phyloP scores from a whole-genome alignment of 1,284 basidiomycete species.

The Apiotrichum mycotoxinovorans region DNA sequence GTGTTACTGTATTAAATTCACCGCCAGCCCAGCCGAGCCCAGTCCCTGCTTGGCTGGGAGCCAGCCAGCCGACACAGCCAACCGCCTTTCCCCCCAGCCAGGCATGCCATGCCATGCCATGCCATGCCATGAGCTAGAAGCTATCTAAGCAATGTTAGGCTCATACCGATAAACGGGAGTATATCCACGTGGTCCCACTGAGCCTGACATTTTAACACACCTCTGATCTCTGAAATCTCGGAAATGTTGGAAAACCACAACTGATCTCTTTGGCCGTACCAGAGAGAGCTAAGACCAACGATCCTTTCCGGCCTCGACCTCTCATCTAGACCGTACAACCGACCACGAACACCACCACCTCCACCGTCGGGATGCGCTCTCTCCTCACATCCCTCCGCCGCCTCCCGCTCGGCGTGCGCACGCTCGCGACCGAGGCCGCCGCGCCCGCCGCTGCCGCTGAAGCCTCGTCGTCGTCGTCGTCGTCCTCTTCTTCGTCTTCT shows the following conservation, averaged over 20 bases:
- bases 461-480: constrained; percentile 6
- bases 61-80: too few species aligned
- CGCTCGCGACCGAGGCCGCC: constrained; percentile 23
- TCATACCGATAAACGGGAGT: neutral
- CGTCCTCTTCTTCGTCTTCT: neutral
- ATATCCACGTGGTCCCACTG: neutral
- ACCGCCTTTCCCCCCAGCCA: too few species aligned
- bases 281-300: too few species aligned
- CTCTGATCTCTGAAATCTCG: neutral
- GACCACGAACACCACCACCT: too few species aligned
- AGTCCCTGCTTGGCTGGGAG: too few species aligned
- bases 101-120: too few species aligned
- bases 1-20: too few species aligned
- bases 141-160: neutral
- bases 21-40: too few species aligned
- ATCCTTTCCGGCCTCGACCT: too few species aligned
- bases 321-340: neutral
- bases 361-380: constrained; percentile 24
- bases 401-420: constrained; percentile 12
- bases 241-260: neutral
- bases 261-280: too few species aligned
- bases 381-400: constrained; percentile 20
- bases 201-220: neutral
- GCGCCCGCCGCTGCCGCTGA: constrained; percentile 14
- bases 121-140: too few species aligned